phyloP scores from a whole-genome alignment of 495 filamentous ascomycete species.

The Hypoxylon fragiforme region DNA sequence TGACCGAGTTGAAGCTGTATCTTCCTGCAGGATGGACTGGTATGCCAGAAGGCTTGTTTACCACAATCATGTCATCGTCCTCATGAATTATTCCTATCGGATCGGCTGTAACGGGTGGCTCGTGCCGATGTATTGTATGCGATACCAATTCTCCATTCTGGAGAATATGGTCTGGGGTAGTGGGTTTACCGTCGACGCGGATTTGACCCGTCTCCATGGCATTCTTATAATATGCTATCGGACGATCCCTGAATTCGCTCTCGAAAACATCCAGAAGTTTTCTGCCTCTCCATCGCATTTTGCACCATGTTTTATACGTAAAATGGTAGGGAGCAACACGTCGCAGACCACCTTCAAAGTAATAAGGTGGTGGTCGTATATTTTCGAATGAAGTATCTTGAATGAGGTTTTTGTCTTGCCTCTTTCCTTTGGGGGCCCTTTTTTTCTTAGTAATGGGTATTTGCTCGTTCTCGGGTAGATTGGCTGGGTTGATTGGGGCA shows the following conservation, averaged over 20 bases:
- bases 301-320: conserved; percentile 93
- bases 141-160: conserved; percentile 74
- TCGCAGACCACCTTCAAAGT: conserved; percentile 75
- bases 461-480: conserved; percentile 10
- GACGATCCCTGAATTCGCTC: conserved; percentile 84
- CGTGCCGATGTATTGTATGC: conserved; percentile 93
- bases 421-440: neutral
- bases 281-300: conserved; percentile 82
- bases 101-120: conserved; percentile 84
- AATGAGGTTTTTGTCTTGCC: conserved; percentile 38
- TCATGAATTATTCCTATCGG: conserved; percentile 84
- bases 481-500: conserved; percentile 2
- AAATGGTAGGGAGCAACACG: conserved; percentile 87
- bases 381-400: conserved; percentile 63
- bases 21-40: conserved; percentile 94
- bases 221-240: conserved; percentile 81
- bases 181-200: conserved; percentile 67
- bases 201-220: conserved; percentile 80
- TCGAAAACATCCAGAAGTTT: conserved; percentile 77
- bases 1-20: conserved; percentile 90
- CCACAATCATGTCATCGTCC: conserved; percentile 87
- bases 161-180: conserved; percentile 52
- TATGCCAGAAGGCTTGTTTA: conserved; percentile 93
- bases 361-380: conserved; percentile 73
- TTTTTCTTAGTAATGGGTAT: conserved; percentile 9